Evolutionary conservation across 768 basidiomycete species (phyloP).

Genomic region (Boletus fagicola): DNA sequence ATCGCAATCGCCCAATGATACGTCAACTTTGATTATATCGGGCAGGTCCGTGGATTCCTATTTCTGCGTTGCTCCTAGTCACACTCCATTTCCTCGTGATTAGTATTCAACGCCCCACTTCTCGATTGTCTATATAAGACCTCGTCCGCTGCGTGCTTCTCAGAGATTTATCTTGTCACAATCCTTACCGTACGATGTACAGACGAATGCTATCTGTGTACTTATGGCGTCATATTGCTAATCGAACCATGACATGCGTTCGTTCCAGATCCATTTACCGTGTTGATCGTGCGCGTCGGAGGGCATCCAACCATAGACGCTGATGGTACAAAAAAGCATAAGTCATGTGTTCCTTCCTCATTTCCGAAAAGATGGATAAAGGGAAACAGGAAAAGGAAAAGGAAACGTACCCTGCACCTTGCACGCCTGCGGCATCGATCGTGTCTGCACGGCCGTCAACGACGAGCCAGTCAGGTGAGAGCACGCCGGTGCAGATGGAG

Average conservation of each 20-base stretch:
- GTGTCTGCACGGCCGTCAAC: constrained; percentile 50
- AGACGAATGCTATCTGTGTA: constrained; percentile 18
- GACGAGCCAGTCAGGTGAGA: constrained; percentile 77
- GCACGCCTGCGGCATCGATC: constrained; percentile 68
- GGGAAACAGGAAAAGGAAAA: too few species aligned
- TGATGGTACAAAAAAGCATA: background rate
- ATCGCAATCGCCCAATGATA: background rate
- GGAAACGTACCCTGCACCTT: constrained; percentile 68
- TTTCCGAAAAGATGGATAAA: too few species aligned
- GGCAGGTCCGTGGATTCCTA: constrained; percentile 18
- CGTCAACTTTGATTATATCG: constrained; percentile 45
- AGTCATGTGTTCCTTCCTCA: background rate
- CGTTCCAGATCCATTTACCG: constrained; percentile 45
- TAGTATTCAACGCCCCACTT: constrained; percentile 6
- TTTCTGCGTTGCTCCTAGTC: constrained; percentile 13
- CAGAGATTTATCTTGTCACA: constrained; percentile 26
- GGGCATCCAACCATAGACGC: constrained; percentile 23
- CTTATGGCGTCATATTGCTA: constrained; percentile 27
- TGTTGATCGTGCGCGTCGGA: constrained; percentile 20
- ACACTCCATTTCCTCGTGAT: constrained; percentile 12
- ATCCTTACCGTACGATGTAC: constrained; percentile 32
- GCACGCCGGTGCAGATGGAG: constrained; percentile 78
- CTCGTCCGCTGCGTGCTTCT: background rate
- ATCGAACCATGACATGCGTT: constrained; percentile 48
- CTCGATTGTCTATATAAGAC: constrained; percentile 22